phyloP scores from a whole-genome alignment of 352 stramenopile genomes.

The Phytopythium mirpurense region DNA sequence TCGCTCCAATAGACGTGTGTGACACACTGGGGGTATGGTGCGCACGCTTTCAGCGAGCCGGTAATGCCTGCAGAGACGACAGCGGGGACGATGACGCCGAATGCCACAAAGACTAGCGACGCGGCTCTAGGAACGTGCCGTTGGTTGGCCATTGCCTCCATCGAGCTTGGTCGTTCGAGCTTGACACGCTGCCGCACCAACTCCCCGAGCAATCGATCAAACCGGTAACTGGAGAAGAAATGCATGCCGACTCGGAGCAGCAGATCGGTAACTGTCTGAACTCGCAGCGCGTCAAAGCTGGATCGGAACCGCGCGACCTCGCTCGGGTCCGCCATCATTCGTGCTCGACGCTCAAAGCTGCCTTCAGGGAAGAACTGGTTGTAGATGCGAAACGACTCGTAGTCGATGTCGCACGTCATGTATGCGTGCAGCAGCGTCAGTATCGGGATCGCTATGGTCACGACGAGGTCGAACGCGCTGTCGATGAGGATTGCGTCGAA shows the following conservation, averaged over 20 bases:
- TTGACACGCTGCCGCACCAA: no score
- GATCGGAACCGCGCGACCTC: constrained; percentile 14
- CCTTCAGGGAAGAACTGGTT: no score
- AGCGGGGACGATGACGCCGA: constrained; percentile 8
- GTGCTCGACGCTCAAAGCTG: constrained; percentile 13
- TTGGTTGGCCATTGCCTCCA: constrained; percentile 1
- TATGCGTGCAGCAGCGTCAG: background rate
- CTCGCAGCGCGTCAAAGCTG: constrained; percentile 19
- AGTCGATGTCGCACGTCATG: no score
- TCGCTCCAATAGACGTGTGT: constrained; percentile 18
- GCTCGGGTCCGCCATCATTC: constrained; percentile 10
- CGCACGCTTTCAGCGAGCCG: constrained; percentile 10
- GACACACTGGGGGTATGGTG: constrained; percentile 18
- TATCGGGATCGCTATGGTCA: constrained; percentile 2
- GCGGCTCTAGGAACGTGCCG: constrained; percentile 2
- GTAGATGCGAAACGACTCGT: no score
- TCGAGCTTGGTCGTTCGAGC: background rate
- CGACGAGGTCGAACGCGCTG: no score
- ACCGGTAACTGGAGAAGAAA: constrained; percentile 16
- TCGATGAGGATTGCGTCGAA: no score
- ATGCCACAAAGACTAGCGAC: constrained; percentile 12
- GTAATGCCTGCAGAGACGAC: constrained; percentile 9
- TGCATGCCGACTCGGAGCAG: constrained; percentile 8
- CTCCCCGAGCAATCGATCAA: constrained; percentile 15
- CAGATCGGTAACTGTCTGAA: background rate